phyloP scores from a whole-genome alignment of 148 eudicot genomes.

The Rhododendron williamsianum region DNA sequence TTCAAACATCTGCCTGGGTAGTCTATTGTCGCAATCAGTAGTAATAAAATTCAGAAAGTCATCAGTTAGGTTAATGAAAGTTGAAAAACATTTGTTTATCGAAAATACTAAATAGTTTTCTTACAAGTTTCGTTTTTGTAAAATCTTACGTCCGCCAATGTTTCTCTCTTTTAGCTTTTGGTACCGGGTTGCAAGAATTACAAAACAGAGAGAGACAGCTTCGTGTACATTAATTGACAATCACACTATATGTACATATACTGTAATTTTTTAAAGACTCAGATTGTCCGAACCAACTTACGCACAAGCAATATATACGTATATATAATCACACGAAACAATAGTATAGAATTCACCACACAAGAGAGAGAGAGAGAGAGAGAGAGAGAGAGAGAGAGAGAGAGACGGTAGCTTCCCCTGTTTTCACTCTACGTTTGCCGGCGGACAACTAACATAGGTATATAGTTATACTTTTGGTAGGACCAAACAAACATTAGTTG shows the following conservation, averaged over 20 bases:
- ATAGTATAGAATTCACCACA: background rate
- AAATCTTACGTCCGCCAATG: no score
- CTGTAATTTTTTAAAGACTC: no score
- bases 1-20: background rate
- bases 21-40: background rate
- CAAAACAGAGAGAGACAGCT: no score
- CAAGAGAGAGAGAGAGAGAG: no score
- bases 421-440: slow-evolving; percentile 8
- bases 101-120: no score
- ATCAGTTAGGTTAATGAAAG: background rate
- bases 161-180: background rate
- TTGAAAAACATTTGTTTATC: background rate
- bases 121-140: no score
- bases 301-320: background rate
- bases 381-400: no score
- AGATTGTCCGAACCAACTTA: no score
- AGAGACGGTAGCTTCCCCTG: background rate
- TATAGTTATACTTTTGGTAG: background rate
- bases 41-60: background rate
- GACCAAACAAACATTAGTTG: background rate
- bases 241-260: no score
- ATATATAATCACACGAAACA: background rate
- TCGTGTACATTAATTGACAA: no score
- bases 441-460: background rate
- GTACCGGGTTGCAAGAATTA: background rate